Evolutionary conservation across 352 stramenopile species (phyloP).

Genomic region (Pythium dissotocum): DNA sequence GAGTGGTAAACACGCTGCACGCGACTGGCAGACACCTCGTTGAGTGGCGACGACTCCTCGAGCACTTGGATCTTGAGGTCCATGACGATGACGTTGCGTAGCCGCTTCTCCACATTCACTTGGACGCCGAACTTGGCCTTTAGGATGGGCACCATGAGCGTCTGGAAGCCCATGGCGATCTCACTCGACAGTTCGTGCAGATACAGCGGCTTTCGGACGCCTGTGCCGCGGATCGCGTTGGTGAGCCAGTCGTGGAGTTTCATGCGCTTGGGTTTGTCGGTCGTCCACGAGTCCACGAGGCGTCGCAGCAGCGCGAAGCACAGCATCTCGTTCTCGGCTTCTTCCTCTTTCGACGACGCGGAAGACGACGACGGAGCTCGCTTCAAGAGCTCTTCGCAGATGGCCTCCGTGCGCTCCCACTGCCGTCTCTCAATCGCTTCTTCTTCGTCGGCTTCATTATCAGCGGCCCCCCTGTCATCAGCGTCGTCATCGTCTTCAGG

Average conservation of each 20-base stretch:
- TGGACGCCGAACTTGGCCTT: constrained; percentile 54
- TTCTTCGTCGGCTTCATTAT: constrained; percentile 7
- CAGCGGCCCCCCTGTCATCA: not conserved
- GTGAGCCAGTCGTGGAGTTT: constrained; percentile 69
- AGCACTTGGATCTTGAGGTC: constrained; percentile 55
- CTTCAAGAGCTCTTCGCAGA: constrained; percentile 46
- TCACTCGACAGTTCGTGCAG: constrained; percentile 62
- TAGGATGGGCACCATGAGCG: constrained; percentile 63
- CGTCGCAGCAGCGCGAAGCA: constrained; percentile 63
- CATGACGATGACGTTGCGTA: constrained; percentile 63
- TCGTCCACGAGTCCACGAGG: constrained; percentile 66
- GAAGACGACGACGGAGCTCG: constrained; percentile 20
- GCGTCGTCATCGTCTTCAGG: not conserved
- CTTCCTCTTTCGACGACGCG: constrained; percentile 32
- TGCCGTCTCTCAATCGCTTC: constrained; percentile 1
- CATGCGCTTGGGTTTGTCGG: constrained; percentile 75
- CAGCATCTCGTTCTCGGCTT: constrained; percentile 47
- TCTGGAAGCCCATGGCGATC: constrained; percentile 60
- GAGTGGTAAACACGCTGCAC: constrained; percentile 59
- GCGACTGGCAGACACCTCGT: constrained; percentile 25
- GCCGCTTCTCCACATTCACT: constrained; percentile 56
- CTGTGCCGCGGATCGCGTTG: constrained; percentile 60
- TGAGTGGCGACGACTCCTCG: constrained; percentile 18
- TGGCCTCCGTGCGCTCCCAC: constrained; percentile 43
- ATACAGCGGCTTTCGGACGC: constrained; percentile 53